Conservation (phyloP, 441 rosid genomes). For the Adansonia madagascariensis region DNA sequence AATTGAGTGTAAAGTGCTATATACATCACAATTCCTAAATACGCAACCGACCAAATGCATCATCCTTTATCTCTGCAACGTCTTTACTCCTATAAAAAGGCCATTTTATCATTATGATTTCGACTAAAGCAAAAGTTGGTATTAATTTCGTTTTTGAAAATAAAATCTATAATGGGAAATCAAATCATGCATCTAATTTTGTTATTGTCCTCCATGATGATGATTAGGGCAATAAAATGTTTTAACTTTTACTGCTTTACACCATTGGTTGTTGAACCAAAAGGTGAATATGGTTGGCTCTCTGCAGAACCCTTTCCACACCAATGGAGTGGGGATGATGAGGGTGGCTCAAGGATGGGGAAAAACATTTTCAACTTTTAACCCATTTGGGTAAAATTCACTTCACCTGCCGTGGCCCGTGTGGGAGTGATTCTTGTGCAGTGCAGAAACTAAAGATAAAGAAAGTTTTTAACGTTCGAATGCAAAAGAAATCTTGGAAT, state of each 20-base stretch:
- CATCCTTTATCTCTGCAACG: not conserved
- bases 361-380: not conserved
- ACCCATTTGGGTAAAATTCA: not conserved
- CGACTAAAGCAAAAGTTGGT: slow-evolving; percentile 7
- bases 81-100: slow-evolving; percentile 11
- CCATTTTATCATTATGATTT: slow-evolving; percentile 20
- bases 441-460: slow-evolving; percentile 1
- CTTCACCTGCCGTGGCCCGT: not conserved
- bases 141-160: not conserved
- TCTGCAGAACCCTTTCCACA: not conserved
- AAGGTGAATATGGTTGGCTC: not conserved
- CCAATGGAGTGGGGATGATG: not conserved
- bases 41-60: not conserved
- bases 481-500: not conserved
- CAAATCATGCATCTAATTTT: not conserved
- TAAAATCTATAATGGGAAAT: not conserved
- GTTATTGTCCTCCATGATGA: slow-evolving; percentile 12
- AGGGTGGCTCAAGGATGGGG: too few species aligned
- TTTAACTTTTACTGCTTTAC: slow-evolving; percentile 18
- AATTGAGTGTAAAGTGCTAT: too few species aligned
- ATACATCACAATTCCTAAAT: not conserved
- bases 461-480: slow-evolving; percentile 2
- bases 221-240: slow-evolving; percentile 5
- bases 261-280: slow-evolving; percentile 7
- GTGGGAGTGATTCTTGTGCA: slow-evolving; percentile 11